phyloP scores from a whole-genome alignment of 805 yeast species.

The Saturnispora halmiae region DNA sequence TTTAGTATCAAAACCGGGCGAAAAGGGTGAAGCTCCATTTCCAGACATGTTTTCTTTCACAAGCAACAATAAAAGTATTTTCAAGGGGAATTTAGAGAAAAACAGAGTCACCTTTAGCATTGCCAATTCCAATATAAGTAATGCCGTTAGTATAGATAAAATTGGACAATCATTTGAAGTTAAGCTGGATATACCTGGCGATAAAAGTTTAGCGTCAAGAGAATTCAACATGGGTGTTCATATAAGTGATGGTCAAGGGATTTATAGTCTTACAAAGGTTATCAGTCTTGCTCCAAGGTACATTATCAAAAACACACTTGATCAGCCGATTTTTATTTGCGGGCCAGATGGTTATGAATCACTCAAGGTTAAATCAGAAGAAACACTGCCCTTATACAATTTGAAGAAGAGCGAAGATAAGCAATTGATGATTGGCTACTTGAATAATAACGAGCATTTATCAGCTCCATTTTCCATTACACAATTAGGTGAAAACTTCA shows the following conservation, averaged over 20 bases:
- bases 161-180: conserved; percentile 69
- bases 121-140: conserved; percentile 64
- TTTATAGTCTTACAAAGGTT: conserved; percentile 66
- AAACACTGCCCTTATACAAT: conserved; percentile 51
- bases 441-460: conserved; percentile 56
- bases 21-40: conserved; percentile 27
- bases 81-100: conserved; percentile 33
- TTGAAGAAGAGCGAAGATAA: conserved; percentile 49
- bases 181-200: conserved; percentile 31
- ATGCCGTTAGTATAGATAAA: conserved; percentile 76
- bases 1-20: conserved; percentile 31
- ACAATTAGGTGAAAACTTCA: conserved; percentile 73
- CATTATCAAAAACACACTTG: conserved; percentile 55
- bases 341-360: conserved; percentile 53
- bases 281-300: conserved; percentile 79
- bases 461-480: conserved; percentile 80
- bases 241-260: conserved; percentile 78
- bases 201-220: neutral
- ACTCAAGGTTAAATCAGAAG: conserved; percentile 37
- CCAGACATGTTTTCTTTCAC: conserved; percentile 84
- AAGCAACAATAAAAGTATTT: conserved; percentile 29
- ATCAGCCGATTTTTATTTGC: conserved; percentile 46
- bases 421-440: conserved; percentile 51
- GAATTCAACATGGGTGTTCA: conserved; percentile 73
- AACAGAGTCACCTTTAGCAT: conserved; percentile 60